Conservation (phyloP, 2,329 filamentous ascomycete species). For the Pseudonectria buxi region DNA sequence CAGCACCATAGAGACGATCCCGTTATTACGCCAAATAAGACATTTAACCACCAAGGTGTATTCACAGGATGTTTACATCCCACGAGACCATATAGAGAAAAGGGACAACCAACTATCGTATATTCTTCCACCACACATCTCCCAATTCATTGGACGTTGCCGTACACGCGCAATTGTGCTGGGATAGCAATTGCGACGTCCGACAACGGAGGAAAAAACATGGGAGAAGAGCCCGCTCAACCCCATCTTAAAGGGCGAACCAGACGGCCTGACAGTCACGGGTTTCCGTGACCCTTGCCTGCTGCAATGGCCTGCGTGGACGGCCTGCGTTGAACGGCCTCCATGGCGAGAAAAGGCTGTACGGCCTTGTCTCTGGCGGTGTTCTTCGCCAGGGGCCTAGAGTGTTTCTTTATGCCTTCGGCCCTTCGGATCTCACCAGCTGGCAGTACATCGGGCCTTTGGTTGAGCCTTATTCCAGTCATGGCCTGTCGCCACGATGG, state of each 20-base stretch:
- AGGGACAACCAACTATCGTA: constrained; percentile 24
- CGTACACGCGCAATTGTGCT: constrained; percentile 35
- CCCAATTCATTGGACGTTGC: constrained; percentile 31
- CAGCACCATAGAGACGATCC: constrained; percentile 28
- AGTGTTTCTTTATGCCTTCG: constrained; percentile 39
- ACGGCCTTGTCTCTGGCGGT: constrained; percentile 43
- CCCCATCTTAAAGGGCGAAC: constrained; percentile 25
- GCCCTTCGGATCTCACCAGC: constrained; percentile 29
- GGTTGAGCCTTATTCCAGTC: constrained; percentile 32
- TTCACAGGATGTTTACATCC: constrained; percentile 46
- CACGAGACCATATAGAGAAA: constrained; percentile 38
- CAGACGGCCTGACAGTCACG: constrained; percentile 20
- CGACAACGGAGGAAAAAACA: constrained; percentile 27
- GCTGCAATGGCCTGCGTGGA: too few relatives aligned
- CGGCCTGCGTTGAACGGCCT: constrained; percentile 21
- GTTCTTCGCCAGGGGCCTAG: constrained; percentile 34
- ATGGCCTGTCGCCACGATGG: constrained; percentile 34
- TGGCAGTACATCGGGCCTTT: constrained; percentile 41
- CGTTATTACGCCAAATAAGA: constrained; percentile 28
- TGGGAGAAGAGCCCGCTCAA: constrained; percentile 27
- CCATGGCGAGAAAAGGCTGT: constrained; percentile 25
- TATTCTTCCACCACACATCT: constrained; percentile 29
- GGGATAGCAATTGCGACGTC: constrained; percentile 34
- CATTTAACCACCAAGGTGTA: constrained; percentile 44
- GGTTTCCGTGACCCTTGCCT: constrained; percentile 31